Percentiles rank a stretch among this genome's conserved stretches.
Conservation (phyloP, 2,329 filamentous ascomycete species). For the Microcyclospora tardicrescens region DNA sequence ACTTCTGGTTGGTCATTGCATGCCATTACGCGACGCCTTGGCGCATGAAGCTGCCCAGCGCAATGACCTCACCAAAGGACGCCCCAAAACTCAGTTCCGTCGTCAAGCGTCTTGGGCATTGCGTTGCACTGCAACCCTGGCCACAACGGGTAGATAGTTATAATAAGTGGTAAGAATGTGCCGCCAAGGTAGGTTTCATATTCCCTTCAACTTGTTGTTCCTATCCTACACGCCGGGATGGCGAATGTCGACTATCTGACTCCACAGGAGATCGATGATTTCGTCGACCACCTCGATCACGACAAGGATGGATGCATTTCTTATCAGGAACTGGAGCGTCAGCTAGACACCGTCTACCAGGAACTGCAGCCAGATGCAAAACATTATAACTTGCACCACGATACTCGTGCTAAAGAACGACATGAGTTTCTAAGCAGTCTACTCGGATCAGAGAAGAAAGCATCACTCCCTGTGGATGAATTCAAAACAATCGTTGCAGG, state of each 20-base stretch:
- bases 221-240: no score
- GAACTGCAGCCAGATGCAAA: slow-evolving; percentile 37
- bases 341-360: slow-evolving; percentile 40
- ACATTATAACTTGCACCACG: slow-evolving; percentile 33
- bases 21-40: no score
- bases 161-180: no score
- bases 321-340: slow-evolving; percentile 40
- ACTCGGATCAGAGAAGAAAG: slow-evolving; percentile 28
- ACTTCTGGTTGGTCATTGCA: no score
- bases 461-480: slow-evolving; percentile 31
- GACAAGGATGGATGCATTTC: slow-evolving; percentile 40
- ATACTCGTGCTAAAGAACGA: slow-evolving; percentile 24
- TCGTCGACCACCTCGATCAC: slow-evolving; percentile 41
- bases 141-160: no score
- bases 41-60: no score
- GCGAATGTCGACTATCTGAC: neutral
- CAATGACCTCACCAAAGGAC: no score
- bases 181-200: no score
- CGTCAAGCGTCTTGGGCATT: no score
- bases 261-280: slow-evolving; percentile 35
- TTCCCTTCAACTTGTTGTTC: no score
- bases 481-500: slow-evolving; percentile 46
- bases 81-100: no score
- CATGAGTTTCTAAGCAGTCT: slow-evolving; percentile 41
- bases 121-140: no score